These are phyloP conservation scores for Paraleonurus japonicus DNA, from an alignment of 257 asterid species.

Conservation along the genomic window DNA sequence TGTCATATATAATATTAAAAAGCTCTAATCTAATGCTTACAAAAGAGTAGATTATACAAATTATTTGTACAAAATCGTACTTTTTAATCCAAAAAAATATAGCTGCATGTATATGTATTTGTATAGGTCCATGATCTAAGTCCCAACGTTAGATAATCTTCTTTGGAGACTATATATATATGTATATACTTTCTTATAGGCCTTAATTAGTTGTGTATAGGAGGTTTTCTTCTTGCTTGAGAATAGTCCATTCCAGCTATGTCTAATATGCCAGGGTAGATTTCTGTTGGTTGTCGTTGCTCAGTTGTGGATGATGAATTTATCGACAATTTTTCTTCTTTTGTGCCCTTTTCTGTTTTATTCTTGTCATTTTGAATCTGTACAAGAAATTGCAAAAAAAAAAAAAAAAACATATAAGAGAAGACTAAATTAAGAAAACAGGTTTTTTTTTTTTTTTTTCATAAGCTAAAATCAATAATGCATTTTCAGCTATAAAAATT, in stretches of 20 bases:
- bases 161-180: not conserved
- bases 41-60: not conserved
- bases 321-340: conserved; percentile 33
- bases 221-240: conserved; percentile 70
- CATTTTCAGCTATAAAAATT: not conserved
- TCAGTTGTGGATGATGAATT: conserved; percentile 34
- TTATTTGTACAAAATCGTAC: conserved; percentile 31
- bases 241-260: conserved; percentile 85
- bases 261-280: conserved; percentile 55
- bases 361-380: conserved; percentile 50
- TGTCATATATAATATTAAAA: not conserved
- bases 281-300: conserved; percentile 24
- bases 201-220: conserved; percentile 59
- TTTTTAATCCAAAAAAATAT: conserved; percentile 28
- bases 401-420: not conserved
- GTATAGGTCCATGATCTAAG: not conserved
- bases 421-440: not conserved
- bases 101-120: conserved; percentile 29
- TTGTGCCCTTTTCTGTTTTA: conserved; percentile 22
- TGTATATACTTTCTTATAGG: not conserved
- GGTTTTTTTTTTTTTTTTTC: too few relatives aligned
- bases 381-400: conserved; percentile 25
- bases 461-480: not conserved
- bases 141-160: not conserved
- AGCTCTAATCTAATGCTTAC: not conserved